Base-by-base conservation (phyloP, 371 early-diverging fungal genomes). In the Capniomyces stellatus region DNA sequence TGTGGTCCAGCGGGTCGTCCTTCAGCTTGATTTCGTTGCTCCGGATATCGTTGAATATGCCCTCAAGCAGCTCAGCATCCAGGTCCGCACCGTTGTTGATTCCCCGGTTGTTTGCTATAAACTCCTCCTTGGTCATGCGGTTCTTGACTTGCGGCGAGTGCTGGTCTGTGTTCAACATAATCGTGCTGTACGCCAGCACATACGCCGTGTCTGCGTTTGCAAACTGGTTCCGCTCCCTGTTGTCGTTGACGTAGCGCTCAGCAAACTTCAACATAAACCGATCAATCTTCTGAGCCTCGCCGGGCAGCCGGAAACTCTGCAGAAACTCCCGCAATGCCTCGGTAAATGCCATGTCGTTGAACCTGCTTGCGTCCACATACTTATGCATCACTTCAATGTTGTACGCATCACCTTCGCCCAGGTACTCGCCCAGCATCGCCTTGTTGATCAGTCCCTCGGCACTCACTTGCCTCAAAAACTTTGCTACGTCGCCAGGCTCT, bases 221-320 rank as follows among this genome's bases (percentile, higher is more conserved):
- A 68, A 83, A 85, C 3, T 61, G 67, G 1, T 55, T 66, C 0
- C 84, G 82, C 13, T 51, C 29, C 24, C 22, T 51, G 60, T 92
- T 92, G 43, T 79, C 77, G 54, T 81, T 78, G 8, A 84, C 67
- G 61, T 85, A 98, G 27, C 89, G 75, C 63, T 92, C 89, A 30
- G 93, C 94, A 75, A 96, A 98, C 64, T 91, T 93, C 4, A 86
- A 75, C 86, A 98, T 91, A 56, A 94, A 89, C 23, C 99, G 76
- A 66, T 98, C 96, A 63, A 97, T 97, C 68, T 93, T 89, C 68
- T 95, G 96, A n/a, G 88, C 79, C 69, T 98, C 99, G 29, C 97
- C 97, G 1, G 94, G 94, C 28, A 98, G 74, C 39, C 96, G 72
- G 76, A 98, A 98, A n/a, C 76, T 62, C 65, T 91, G 85, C 29